Percentiles rank a stretch among this genome's conserved stretches.
Evolutionary conservation across 352 stramenopile genomes (phyloP).

Genomic region (Phytophthora megakarya): DNA sequence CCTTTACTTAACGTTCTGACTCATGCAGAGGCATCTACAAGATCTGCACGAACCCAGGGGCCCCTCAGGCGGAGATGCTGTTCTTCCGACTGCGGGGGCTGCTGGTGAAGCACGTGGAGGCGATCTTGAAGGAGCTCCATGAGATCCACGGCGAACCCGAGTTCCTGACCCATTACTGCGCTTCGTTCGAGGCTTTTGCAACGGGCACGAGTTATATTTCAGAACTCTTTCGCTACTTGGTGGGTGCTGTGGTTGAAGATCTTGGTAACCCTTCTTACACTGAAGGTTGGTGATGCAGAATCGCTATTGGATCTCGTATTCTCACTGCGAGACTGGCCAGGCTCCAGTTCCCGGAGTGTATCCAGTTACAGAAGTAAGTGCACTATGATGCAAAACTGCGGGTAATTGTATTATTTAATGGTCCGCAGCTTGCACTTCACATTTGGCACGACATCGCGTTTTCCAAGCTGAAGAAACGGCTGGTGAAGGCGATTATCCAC

Average conservation of each 20-base stretch:
- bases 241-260: constrained; percentile 22
- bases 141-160: constrained; percentile 62
- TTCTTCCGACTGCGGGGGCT: constrained; percentile 80
- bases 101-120: constrained; percentile 70
- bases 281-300: constrained; percentile 67
- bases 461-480: constrained; percentile 66
- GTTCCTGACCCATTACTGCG: constrained; percentile 74
- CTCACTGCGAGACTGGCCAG: constrained; percentile 83
- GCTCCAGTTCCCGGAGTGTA: constrained; percentile 85
- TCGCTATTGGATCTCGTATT: constrained; percentile 89
- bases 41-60: constrained; percentile 85
- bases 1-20: not conserved
- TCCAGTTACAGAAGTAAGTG: constrained; percentile 73
- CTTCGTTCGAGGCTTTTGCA: constrained; percentile 71
- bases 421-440: constrained; percentile 71
- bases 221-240: constrained; percentile 84
- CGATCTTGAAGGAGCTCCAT: constrained; percentile 63
- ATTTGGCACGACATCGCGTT: constrained; percentile 88
- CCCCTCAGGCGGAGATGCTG: constrained; percentile 80
- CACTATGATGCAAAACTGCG: not conserved
- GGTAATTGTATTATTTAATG: not conserved
- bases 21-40: constrained; percentile 80
- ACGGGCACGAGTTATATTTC: constrained; percentile 83
- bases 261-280: no score
- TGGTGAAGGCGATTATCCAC: constrained; percentile 67